Percentiles rank a stretch among this genome's conserved stretches.
Conservation (phyloP, 331 rosid species). For the Cydonia oblonga region DNA sequence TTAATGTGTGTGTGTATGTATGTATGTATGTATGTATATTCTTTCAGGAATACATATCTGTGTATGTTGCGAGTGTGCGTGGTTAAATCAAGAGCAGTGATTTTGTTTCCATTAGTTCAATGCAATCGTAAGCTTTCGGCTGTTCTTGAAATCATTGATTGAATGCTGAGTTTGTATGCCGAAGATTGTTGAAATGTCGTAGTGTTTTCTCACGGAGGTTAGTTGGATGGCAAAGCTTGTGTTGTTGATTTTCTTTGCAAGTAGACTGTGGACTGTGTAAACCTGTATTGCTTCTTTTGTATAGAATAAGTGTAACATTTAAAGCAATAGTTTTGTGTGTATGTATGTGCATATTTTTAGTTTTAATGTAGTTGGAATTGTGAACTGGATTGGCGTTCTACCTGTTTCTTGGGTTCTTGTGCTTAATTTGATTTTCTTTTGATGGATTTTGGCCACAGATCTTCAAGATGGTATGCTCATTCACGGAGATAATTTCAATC, state of each 20-base stretch:
- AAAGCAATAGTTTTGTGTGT: too few relatives aligned
- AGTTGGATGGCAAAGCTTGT: background rate
- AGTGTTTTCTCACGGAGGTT: background rate
- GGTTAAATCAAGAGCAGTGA: background rate
- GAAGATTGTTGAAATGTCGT: background rate
- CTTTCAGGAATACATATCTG: too few relatives aligned
- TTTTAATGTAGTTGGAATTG: background rate
- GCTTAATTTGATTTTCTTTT: background rate
- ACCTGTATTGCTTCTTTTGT: too few relatives aligned
- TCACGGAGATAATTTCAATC: constrained; percentile 90
- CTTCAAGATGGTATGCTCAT: constrained; percentile 91
- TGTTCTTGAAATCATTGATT: background rate
- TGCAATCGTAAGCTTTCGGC: background rate
- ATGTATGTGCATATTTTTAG: too few relatives aligned
- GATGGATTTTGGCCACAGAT: constrained; percentile 38
- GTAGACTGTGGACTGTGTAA: too few relatives aligned
- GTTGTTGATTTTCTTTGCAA: background rate
- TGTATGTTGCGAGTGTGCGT: background rate
- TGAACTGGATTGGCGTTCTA: background rate
- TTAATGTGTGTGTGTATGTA: too few relatives aligned
- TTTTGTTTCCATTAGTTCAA: background rate
- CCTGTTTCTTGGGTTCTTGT: background rate
- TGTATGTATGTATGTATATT: too few relatives aligned
- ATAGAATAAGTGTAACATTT: too few relatives aligned
- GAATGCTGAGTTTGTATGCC: background rate